These are phyloP conservation scores for Streptanthus diversifolius DNA, from an alignment of 345 rosid species.

Conservation along the genomic window DNA sequence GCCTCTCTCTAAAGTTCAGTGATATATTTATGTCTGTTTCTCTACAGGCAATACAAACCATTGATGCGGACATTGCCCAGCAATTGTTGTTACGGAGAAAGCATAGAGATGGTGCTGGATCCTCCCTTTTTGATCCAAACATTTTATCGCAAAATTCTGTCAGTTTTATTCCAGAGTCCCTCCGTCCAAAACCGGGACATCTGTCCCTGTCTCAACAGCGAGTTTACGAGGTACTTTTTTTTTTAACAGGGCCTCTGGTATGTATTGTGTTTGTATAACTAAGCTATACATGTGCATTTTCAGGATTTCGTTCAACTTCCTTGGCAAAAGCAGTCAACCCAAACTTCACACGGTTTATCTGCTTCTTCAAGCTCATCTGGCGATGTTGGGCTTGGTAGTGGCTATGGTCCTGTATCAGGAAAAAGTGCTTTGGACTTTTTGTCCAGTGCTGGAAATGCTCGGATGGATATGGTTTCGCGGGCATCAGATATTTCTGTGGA, in stretches of 20 bases:
- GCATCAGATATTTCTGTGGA: conserved; percentile 60
- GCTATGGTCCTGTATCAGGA: conserved; percentile 52
- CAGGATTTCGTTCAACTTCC: conserved; percentile 98
- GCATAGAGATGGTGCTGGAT: conserved; percentile 72
- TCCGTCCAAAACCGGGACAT: conserved; percentile 95
- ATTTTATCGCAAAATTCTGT: conserved; percentile 67
- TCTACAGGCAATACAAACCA: conserved; percentile 77
- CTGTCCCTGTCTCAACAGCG: conserved; percentile 84
- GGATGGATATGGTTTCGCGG: conserved; percentile 52
- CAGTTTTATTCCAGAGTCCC: conserved; percentile 78
- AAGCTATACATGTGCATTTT: conserved; percentile 1
- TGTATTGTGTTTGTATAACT: conserved; percentile 11
- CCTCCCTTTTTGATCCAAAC: conserved; percentile 66
- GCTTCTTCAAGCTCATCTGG: conserved; percentile 51
- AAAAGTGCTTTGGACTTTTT: conserved; percentile 48
- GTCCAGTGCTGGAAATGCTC: conserved; percentile 45
- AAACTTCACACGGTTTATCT: conserved; percentile 55
- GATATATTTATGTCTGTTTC: not conserved
- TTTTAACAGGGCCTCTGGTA: conserved; percentile 4
- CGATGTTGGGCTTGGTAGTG: conserved; percentile 43
- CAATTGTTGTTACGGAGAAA: conserved; percentile 75
- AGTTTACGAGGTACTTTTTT: conserved; percentile 72
- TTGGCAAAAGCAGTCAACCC: conserved; percentile 86
- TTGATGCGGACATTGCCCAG: conserved; percentile 81
- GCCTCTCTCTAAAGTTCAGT: not conserved